Conservation (phyloP, 768 basidiomycete genomes). For the Podaxis sp. region DNA sequence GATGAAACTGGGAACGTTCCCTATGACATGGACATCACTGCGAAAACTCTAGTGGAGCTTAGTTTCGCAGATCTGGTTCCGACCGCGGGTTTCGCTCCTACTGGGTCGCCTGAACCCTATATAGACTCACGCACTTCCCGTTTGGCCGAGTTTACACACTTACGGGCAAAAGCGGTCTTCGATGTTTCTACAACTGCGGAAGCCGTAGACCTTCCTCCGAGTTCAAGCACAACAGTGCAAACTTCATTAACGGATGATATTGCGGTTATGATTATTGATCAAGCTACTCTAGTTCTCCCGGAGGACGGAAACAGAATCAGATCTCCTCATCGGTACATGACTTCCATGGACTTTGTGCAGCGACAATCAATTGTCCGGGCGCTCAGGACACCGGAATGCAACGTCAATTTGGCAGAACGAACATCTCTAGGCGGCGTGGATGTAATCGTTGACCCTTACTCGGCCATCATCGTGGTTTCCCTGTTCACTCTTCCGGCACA, state of each 20-base stretch:
- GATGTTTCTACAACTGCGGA: slow-evolving; percentile 1
- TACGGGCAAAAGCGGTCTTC: slow-evolving; percentile 38
- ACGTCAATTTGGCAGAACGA: slow-evolving; percentile 65
- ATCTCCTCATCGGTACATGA: slow-evolving; percentile 61
- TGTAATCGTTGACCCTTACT: slow-evolving; percentile 64
- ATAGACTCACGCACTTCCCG: slow-evolving; percentile 31
- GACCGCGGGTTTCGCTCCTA: not conserved
- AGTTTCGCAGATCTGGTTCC: not conserved
- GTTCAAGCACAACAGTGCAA: slow-evolving; percentile 15
- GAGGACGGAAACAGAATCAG: slow-evolving; percentile 29
- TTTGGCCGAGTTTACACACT: slow-evolving; percentile 36
- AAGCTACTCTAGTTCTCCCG: slow-evolving; percentile 46
- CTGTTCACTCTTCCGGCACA: slow-evolving; percentile 49
- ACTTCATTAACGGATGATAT: slow-evolving; percentile 34
- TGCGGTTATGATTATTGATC: slow-evolving; percentile 31
- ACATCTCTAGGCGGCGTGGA: slow-evolving; percentile 59
- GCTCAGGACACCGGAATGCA: slow-evolving; percentile 44
- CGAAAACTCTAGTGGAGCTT: not conserved
- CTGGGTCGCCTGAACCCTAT: slow-evolving; percentile 18
- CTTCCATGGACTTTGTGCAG: slow-evolving; percentile 68
- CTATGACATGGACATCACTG: not conserved
- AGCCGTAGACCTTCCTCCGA: slow-evolving; percentile 8
- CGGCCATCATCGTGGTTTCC: slow-evolving; percentile 53
- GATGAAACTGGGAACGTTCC: not conserved
- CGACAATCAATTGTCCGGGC: slow-evolving; percentile 58